These are phyloP conservation scores for Neonectria magnoliae DNA, from an alignment of 2,329 filamentous ascomycete species.

Conservation along the genomic window DNA sequence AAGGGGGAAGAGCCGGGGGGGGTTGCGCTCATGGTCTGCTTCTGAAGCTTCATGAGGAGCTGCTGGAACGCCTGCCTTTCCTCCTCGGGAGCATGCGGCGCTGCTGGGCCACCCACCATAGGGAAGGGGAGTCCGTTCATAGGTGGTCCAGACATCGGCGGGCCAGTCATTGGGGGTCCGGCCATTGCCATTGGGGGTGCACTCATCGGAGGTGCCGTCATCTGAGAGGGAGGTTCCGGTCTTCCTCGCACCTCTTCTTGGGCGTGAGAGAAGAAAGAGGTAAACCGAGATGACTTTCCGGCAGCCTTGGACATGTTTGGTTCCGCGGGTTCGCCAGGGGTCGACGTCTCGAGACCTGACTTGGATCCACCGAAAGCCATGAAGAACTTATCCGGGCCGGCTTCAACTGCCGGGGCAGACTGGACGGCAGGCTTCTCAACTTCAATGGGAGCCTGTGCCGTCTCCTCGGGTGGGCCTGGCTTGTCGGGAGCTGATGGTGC, in stretches of 20 bases:
- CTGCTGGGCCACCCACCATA: constrained; percentile 40
- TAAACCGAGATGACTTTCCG: constrained; percentile 83
- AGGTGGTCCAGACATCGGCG: constrained; percentile 50
- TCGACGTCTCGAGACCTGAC: constrained; percentile 58
- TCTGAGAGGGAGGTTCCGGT: constrained; percentile 60
- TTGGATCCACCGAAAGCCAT: constrained; percentile 60
- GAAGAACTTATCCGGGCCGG: constrained; percentile 82
- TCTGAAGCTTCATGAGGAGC: constrained; percentile 83
- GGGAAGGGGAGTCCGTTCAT: constrained; percentile 32
- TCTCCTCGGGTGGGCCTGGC: constrained; percentile 45
- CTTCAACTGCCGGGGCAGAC: constrained; percentile 71
- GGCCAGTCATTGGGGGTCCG: constrained; percentile 26
- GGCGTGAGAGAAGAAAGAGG: constrained; percentile 73
- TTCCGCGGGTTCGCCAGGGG: constrained; percentile 59
- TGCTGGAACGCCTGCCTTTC: constrained; percentile 89
- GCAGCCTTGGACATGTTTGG: constrained; percentile 64
- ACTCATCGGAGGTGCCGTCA: constrained; percentile 35
- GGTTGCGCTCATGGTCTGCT: constrained; percentile 59
- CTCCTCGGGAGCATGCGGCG: constrained; percentile 64
- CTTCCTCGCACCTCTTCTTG: constrained; percentile 63
- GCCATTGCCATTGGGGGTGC: constrained; percentile 32
- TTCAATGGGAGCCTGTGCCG: constrained; percentile 52
- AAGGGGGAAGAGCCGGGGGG: constrained; percentile 57
- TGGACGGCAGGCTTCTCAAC: constrained; percentile 65
- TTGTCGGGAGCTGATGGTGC: constrained; percentile 50